phyloP scores from a whole-genome alignment of 768 basidiomycete genomes.

The Fomitopsis serialis region DNA sequence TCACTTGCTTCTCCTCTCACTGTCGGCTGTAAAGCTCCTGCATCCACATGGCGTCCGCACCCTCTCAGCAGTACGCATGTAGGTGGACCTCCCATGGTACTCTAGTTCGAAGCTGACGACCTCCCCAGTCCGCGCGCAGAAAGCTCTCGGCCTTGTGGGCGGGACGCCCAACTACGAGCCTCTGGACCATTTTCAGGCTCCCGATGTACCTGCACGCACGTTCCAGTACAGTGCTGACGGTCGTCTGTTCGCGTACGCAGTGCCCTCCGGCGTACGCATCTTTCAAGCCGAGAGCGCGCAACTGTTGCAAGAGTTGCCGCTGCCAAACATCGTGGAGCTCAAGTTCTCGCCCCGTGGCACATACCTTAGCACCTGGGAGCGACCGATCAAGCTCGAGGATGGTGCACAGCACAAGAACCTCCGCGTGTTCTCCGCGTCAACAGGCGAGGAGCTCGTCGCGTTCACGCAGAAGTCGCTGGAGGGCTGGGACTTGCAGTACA shows the following conservation, averaged over 20 bases:
- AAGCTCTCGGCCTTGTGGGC: slow-evolving; percentile 80
- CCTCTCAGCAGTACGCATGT: slow-evolving; percentile 85
- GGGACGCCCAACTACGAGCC: slow-evolving; percentile 73
- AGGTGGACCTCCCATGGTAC: slow-evolving; percentile 27
- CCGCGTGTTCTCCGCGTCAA: slow-evolving; percentile 80
- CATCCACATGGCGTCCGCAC: slow-evolving; percentile 61
- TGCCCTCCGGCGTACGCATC: slow-evolving; percentile 75
- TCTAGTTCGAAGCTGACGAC: slow-evolving; percentile 11
- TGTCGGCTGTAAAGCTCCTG: slow-evolving; percentile 7
- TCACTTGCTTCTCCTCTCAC: slow-evolving; percentile 65
- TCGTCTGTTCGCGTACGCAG: slow-evolving; percentile 78
- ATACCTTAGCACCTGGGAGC: slow-evolving; percentile 94
- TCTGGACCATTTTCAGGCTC: slow-evolving; percentile 56
- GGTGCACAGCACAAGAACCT: slow-evolving; percentile 92
- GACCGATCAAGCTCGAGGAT: slow-evolving; percentile 88
- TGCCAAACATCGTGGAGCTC: slow-evolving; percentile 77
- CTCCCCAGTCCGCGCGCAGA: slow-evolving; percentile 84
- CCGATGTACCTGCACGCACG: slow-evolving; percentile 69
- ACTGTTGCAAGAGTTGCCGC: slow-evolving; percentile 67
- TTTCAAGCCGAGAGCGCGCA: slow-evolving; percentile 69
- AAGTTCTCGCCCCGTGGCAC: slow-evolving; percentile 92
- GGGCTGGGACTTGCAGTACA: slow-evolving; percentile 89
- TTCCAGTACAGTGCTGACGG: slow-evolving; percentile 85
- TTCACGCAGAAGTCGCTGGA: slow-evolving; percentile 92
- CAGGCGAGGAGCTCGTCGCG: slow-evolving; percentile 80